These are phyloP conservation scores for Thozetella sp. DNA, from an alignment of 495 filamentous ascomycete genomes.

Conservation along the genomic window DNA sequence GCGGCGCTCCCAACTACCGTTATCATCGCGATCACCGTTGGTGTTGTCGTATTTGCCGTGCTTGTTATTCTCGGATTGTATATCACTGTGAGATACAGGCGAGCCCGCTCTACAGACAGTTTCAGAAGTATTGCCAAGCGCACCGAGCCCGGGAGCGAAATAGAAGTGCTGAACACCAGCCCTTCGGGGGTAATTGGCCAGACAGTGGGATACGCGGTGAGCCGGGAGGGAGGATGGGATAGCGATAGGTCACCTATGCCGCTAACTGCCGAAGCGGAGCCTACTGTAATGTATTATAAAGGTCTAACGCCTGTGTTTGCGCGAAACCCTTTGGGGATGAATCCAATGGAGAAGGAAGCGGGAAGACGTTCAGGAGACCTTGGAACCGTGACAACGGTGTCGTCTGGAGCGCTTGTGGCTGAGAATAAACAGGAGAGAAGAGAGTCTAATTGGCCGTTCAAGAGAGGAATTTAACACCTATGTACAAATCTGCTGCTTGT, in stretches of 20 bases:
- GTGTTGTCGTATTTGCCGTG: not conserved
- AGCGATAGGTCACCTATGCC: not conserved
- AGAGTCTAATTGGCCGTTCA: too few relatives aligned
- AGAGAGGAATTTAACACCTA: too few relatives aligned
- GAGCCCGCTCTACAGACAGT: too few relatives aligned
- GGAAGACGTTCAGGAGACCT: too few relatives aligned
- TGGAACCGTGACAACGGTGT: too few relatives aligned
- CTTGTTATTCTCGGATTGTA: not conserved
- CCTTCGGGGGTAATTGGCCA: too few relatives aligned
- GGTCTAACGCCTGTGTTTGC: not conserved
- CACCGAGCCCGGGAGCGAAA: not conserved
- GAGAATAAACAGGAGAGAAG: too few relatives aligned
- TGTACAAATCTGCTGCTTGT: too few relatives aligned
- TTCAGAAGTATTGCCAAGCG: not conserved
- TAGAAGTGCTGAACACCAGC: not conserved
- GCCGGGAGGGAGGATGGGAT: not conserved
- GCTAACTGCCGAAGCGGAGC: not conserved
- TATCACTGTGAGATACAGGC: not conserved
- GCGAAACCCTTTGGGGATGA: not conserved
- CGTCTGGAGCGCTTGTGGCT: too few relatives aligned
- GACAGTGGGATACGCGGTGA: too few relatives aligned
- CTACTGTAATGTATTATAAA: not conserved
- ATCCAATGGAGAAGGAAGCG: too few relatives aligned
- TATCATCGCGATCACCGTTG: not conserved
- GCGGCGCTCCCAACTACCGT: not conserved